Conservation (phyloP, 2,329 filamentous ascomycete genomes). For the Neoscytalidium dimidiatum region DNA sequence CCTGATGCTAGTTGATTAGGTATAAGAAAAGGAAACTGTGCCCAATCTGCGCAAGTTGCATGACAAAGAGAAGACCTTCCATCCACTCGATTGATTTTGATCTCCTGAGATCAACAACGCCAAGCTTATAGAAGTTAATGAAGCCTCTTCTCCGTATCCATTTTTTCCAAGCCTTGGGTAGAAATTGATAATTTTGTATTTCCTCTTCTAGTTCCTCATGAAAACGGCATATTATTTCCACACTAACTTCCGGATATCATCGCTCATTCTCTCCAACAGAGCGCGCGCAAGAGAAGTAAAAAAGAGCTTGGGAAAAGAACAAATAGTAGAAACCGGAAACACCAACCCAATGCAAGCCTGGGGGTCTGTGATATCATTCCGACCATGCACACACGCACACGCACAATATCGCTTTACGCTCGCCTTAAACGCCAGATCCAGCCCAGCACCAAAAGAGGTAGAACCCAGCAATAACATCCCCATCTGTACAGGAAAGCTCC, state of each 20-base stretch:
- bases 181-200: no score
- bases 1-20: no score
- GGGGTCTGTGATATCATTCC: constrained; percentile 13
- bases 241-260: not conserved
- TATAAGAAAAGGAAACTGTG: no score
- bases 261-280: not conserved
- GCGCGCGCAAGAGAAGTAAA: not conserved
- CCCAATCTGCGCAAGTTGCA: no score
- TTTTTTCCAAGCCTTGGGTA: no score
- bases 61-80: no score
- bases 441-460: not conserved
- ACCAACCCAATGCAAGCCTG: constrained; percentile 20
- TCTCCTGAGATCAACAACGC: no score
- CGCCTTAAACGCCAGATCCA: not conserved
- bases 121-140: no score
- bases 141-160: no score
- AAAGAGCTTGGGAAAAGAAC: not conserved
- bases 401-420: not conserved
- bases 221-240: not conserved
- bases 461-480: not conserved
- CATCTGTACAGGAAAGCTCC: not conserved
- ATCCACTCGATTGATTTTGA: no score
- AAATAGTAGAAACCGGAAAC: not conserved
- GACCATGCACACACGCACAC: not conserved
- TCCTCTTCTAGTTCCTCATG: no score